Percentiles rank a stretch among this genome's conserved stretches.
These are phyloP conservation scores for Russula abietina DNA, from an alignment of 768 basidiomycete genomes.

Conservation along the genomic window DNA sequence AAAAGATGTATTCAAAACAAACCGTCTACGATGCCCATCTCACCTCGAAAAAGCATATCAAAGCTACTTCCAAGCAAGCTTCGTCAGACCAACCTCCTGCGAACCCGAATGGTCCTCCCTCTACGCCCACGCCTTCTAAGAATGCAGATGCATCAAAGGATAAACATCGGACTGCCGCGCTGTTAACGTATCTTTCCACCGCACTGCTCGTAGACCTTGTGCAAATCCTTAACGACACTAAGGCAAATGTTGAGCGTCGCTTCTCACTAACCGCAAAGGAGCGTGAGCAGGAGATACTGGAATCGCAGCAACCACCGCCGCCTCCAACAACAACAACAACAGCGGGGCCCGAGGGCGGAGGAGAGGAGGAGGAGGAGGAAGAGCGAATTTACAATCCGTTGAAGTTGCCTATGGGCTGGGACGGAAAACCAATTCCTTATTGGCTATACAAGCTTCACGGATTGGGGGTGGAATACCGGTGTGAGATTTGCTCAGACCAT, in stretches of 20 bases:
- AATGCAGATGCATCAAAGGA: constrained; percentile 33
- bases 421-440: constrained; percentile 98
- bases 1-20: constrained; percentile 92
- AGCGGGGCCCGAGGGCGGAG: constrained; percentile 40
- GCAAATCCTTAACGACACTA: constrained; percentile 76
- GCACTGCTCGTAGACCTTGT: constrained; percentile 60
- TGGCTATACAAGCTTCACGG: constrained; percentile 99
- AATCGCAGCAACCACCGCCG: constrained; percentile 51
- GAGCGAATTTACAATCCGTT: constrained; percentile 97
- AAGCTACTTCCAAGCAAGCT: constrained; percentile 75
- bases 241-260: constrained; percentile 92
- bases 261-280: constrained; percentile 97
- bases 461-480: constrained; percentile 94
- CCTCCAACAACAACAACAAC: constrained; percentile 44
- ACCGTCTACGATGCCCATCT: constrained; percentile 97
- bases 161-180: constrained; percentile 60
- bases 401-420: constrained; percentile 95
- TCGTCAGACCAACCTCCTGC: constrained; percentile 39
- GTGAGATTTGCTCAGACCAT: constrained; percentile 95
- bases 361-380: constrained; percentile 88
- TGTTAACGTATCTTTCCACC: constrained; percentile 63
- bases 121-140: constrained; percentile 32
- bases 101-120: constrained; percentile 54
- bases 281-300: constrained; percentile 87
- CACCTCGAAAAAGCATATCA: constrained; percentile 92